Conservation (phyloP, 129 eudicot genomes). For the Lactuca sativa region DNA sequence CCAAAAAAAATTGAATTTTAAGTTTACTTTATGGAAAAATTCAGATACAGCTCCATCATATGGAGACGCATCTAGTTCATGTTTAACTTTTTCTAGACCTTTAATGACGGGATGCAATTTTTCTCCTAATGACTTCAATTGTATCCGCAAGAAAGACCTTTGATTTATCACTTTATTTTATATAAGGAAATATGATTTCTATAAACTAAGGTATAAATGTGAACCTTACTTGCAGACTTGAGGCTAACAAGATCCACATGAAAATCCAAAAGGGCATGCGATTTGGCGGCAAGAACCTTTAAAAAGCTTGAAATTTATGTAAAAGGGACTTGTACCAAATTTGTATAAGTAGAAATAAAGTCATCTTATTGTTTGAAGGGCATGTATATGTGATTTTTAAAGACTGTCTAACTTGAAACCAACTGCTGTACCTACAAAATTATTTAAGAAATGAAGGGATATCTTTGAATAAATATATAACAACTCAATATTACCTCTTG, state of each 20-base stretch:
- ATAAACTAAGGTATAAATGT: constrained; percentile 14
- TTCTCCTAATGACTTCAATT: constrained; percentile 94
- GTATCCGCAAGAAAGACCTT: constrained; percentile 58
- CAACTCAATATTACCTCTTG: constrained; percentile 55
- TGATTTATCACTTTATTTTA: constrained; percentile 3
- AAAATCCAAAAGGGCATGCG: constrained; percentile 78
- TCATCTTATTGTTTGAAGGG: constrained; percentile 88
- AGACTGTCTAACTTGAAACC: constrained; percentile 98
- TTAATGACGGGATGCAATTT: constrained; percentile 97
- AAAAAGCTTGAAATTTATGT: neutral
- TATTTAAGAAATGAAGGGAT: neutral
- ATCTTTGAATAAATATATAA: too few relatives aligned
- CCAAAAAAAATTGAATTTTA: neutral
- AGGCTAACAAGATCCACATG: constrained; percentile 80
- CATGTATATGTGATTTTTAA: constrained; percentile 91
- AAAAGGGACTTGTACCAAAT: constrained; percentile 16
- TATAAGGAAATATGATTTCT: neutral
- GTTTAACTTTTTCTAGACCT: constrained; percentile 90
- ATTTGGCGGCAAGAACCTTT: constrained; percentile 78
- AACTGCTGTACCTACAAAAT: constrained; percentile 69
- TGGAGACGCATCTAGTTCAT: constrained; percentile 79
- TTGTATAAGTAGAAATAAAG: constrained; percentile 32
- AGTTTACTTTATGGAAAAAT: constrained; percentile 66
- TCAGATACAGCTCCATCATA: constrained; percentile 97
- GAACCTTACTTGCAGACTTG: constrained; percentile 88